Base-by-base conservation (phyloP, 2,329 filamentous ascomycete species). In the Thielaviopsis populi region DNA sequence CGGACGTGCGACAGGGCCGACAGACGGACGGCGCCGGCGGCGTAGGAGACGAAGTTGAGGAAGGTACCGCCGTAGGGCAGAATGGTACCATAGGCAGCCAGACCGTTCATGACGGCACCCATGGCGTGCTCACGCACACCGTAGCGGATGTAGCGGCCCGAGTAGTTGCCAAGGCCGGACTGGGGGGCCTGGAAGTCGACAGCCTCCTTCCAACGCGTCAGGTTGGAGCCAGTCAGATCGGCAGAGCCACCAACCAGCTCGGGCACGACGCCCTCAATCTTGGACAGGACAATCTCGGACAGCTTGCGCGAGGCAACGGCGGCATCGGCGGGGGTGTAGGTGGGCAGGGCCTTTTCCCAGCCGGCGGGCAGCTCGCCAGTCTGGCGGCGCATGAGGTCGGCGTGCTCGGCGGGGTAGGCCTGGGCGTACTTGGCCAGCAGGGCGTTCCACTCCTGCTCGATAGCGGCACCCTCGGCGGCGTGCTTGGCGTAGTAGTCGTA, bases 41-140 rank as follows among this genome's bases (percentile, higher is more conserved):
- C 92, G 76, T 99, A 99, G 30, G 92, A 97, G 70, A 97, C 91
- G 77, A 99, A 99, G 87, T 97, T 99, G 70, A 99, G 82, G 86
- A 99, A 99, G 72, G 94, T 97, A 78, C 94, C 94, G 69, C 85
- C 85, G 70, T 91, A 95, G 70, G 94, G 94, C 73, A 99, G 87
- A 73, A 96, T 81, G 72, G 91, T 95, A 71, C 94, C 94, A 77
- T 97, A 99, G 68, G 91, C 94, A 68, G 91, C 85, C 66, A 99
- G 82, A 79, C 94, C 94, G 82, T 96, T 96, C 80, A 95, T 88
- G 77, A 95, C 89, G 72, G 88, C 88, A 73, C 88, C 89, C 90
- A 95, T 95, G 70, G 78, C 88, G 76, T 95, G 90, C 81, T 95
- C 90, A 76, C 90, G 88, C 71, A 95, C 89, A 83, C 90, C 90